Conservation (phyloP, 192 early-diverging fungal species). For the Linnemannia zychae region DNA sequence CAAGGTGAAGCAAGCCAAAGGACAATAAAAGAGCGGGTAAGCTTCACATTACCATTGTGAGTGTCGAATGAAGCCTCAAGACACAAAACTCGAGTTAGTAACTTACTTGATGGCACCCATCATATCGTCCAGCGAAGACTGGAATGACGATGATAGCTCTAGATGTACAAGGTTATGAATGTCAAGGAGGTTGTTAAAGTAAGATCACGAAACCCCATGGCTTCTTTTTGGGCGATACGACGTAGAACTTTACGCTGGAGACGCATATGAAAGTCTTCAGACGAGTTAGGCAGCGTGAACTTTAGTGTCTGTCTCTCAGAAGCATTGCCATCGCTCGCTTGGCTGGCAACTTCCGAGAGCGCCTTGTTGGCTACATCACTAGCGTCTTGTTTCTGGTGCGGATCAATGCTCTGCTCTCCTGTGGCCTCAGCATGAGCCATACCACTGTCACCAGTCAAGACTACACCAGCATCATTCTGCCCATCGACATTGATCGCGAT, state of each 20-base stretch:
- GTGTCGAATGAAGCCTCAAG: neutral
- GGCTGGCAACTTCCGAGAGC: neutral
- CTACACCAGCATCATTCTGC: neutral
- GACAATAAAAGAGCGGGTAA: no score
- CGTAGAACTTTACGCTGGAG: neutral
- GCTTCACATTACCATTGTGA: no score
- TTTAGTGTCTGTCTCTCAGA: neutral
- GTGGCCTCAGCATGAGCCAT: neutral
- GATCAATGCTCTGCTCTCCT: neutral
- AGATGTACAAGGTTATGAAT: neutral
- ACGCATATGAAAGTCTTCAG: neutral
- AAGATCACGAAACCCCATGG: neutral
- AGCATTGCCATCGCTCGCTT: neutral
- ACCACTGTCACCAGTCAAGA: no score
- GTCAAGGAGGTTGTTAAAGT: neutral
- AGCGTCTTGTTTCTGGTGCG: neutral
- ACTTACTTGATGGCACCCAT: slow-evolving; percentile 23
- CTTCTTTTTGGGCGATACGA: no score
- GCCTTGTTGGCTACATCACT: neutral
- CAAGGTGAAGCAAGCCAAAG: no score
- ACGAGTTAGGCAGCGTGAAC: neutral
- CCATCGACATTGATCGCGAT: neutral
- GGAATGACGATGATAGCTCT: neutral
- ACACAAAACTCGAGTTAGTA: neutral
- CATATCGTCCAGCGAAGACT: slow-evolving; percentile 14